Percentiles rank a stretch among this genome's conserved stretches.
Conservation (phyloP, 768 basidiomycete genomes). For the Artomyces pyxidatus region DNA sequence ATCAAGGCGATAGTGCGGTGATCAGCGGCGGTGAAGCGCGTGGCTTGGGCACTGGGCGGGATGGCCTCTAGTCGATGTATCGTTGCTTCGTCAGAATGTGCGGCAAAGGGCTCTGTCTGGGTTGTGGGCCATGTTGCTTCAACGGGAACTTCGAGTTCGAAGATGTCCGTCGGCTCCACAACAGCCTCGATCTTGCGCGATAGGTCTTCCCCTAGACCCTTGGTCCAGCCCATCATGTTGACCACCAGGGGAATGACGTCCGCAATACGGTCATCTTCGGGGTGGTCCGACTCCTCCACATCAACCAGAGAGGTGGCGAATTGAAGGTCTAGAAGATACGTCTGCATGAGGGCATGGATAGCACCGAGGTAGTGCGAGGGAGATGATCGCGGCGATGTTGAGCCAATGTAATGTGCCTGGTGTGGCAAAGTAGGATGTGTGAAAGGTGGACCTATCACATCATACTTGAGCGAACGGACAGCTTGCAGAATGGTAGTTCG, state of each 20-base stretch:
- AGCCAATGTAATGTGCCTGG: constrained; percentile 76
- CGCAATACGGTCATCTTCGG: constrained; percentile 32
- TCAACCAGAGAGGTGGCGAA: constrained; percentile 27
- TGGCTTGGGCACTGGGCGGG: constrained; percentile 35
- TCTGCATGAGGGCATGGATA: constrained; percentile 56
- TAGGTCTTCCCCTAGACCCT: constrained; percentile 85
- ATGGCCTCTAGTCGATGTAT: constrained; percentile 33
- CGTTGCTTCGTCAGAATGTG: neutral
- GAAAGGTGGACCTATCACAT: constrained; percentile 68
- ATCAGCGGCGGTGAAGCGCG: constrained; percentile 53
- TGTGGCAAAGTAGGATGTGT: constrained; percentile 70
- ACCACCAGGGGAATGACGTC: constrained; percentile 76
- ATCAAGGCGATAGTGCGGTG: constrained; percentile 61
- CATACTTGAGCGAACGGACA: neutral
- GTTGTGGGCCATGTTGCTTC: neutral
- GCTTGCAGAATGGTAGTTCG: constrained; percentile 9
- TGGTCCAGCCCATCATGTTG: constrained; percentile 97
- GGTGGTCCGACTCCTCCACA: constrained; percentile 21
- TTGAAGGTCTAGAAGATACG: constrained; percentile 64
- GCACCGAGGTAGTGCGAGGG: constrained; percentile 71
- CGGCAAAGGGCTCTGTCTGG: neutral
- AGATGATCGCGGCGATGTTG: constrained; percentile 65
- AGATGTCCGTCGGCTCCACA: constrained; percentile 52
- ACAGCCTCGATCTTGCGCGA: constrained; percentile 60
- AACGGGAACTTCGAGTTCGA: constrained; percentile 31